Evolutionary conservation across 139 green algal genomes (phyloP), one percentile per base, ranked within the genome.

Genomic region (Chlorella ohadii): DNA sequence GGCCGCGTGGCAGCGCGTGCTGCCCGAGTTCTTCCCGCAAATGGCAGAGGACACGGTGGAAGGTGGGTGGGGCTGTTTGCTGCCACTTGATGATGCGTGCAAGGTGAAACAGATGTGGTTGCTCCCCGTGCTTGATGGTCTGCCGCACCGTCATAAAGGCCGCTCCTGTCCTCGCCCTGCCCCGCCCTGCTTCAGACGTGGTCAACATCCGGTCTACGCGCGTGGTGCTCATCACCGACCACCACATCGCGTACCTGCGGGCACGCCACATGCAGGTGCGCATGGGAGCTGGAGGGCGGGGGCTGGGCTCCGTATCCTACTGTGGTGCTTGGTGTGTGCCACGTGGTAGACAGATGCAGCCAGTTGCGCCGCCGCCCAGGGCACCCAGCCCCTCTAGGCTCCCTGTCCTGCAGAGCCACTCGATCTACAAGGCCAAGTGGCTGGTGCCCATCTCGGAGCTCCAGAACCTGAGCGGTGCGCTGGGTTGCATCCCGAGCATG

Each of bases 191-290:
- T 28, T 1, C 68, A 85, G 92, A 97, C 63, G 93, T 97, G 77
- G 47, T 97, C 72, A 88, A 89, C 34, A 87, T 91, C 15, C 87
- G 90, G 3, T 61, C 75, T 31, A 88, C 83, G 3, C 91, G 94
- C 36, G 88, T 96, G 33, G 80, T 97, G 82, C 85, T 97, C 82
- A 87, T 97, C 44, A 96, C 93, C 12, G 78, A 90, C 78, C 76
- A 34, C 1, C 94, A 97, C 81, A 75, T 97, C 28, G 89, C 90
- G 19, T 96, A 96, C 88, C 76, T 97, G 64, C 80, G 80, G 15
- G 76, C 78, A 27, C 84, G 78, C 39, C 79, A 86, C 75, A 59
- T 59, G 51, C 36, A 68, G 55, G 51, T 59, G 51, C 12, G 51
- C 44, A 51, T 59, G 11, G 51, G 2, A 23, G 11, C 44, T 55